Base-by-base conservation (phyloP, 352 stramenopile genomes). In the Pythium biforme region DNA sequence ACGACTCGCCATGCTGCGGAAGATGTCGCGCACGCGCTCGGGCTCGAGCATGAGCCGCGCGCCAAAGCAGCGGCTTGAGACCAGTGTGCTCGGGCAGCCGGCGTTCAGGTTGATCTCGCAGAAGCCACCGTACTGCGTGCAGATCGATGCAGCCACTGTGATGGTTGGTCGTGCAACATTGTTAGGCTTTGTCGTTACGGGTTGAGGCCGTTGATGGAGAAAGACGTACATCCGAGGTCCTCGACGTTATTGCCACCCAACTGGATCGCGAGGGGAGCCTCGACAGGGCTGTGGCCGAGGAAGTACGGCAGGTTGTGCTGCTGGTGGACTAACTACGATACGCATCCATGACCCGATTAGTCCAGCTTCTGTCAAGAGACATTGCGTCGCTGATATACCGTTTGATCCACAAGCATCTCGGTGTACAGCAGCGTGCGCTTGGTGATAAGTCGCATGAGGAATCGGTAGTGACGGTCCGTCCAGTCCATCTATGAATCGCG, bases 321-420 rank as follows among this genome's bases (percentile, higher is more conserved):
- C 64, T 96, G 87, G 54, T 95, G 81, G 51, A 95, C 65, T 48
- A 95, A 66, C 86, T 95, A 39, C 17, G 48, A 34, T 34, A 14
- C 17, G 12, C 29, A 12, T n/a, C 15, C 17, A 40, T 23, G 9
- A 31, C 10, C 17, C 14, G 58, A 10, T 55, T 40, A 37, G 29
- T n/a, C n/a, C n/a, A n/a, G 50, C 20, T 19, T 39, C 7, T 41
- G 9, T 17, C 8, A 10, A 41, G 14, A 41, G 9, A 17, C 7
- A 41, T 51, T 3, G 37, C 25, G 29, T 6, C 4, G 2, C 6
- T 43, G 10, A 15, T 76, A 48, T 43, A 99, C 84, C 14, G 97
- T 98, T 66, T 98, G 92, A 46, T 97, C 94, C 40, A 98, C 95
- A 22, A 99, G 88, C 98, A 99, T 99, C 81, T 99, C 97, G 11